Base-by-base conservation (phyloP, 768 basidiomycete species). In the Collybia nuda region DNA sequence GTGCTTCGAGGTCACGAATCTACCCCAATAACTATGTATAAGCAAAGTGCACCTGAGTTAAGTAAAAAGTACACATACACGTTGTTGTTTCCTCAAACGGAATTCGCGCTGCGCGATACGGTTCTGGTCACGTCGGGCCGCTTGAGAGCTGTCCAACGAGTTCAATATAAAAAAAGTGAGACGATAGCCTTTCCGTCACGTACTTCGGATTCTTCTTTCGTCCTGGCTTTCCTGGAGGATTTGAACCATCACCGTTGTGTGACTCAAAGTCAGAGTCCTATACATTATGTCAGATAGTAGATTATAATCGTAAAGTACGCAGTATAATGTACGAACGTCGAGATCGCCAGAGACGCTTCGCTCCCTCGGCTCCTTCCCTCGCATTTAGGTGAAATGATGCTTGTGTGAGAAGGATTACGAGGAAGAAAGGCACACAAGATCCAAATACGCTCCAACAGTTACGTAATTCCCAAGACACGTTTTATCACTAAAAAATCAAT, bases 1-100 rank as follows among this genome's bases (percentile, higher is more conserved):
- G 83, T 17, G 93, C 93, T 71, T 97, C 94, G 32, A 97, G 82
- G 69, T 97, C 94, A 18, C 93, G 90, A 67, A 97, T 94, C 91
- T 97, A 59, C 43, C 32, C 40, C 40, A 54, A 48, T 29, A 24
- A 26, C 52, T 44, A 17, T 39, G 44, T 26, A 28, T 29, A 44
- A 38, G 41, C 15, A 2, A 17, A 32, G 5, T 14, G n/a, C n/a
- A n/a, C n/a, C n/a, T 6, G 21, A 14, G 36, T 9, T 21, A 38
- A 38, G 32, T 21, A 28, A 23, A 53, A 7, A 44, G 18, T 22
- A 45, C 7, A 68, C 75, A 51, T 50, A 86, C 87, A 65, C 87
- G 78, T 56, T 95, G 93, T 62, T 96, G 94, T 65, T 97, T 97
- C 60, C 94, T 77, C 45, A 94, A 72, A 44, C 94, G 83, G 62